These are phyloP conservation scores for Cladophialophora bantiana DNA, from an alignment of 2,329 filamentous ascomycete species.

Conservation along the genomic window DNA sequence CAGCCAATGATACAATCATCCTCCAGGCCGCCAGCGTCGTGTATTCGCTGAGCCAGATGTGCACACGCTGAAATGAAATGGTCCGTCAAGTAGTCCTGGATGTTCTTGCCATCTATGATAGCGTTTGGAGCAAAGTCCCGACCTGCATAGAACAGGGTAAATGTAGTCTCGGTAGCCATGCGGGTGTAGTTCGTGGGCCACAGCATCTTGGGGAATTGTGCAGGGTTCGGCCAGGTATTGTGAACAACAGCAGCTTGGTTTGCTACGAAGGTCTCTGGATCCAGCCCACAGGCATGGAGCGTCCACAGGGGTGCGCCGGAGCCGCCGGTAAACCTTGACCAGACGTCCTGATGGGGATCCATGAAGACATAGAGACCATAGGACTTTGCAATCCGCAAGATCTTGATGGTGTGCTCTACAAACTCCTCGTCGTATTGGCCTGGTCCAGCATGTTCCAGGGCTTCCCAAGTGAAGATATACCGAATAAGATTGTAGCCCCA, in stretches of 20 bases:
- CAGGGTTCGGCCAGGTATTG: slow-evolving; percentile 86
- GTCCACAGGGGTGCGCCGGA: slow-evolving; percentile 99
- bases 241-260: slow-evolving; percentile 95
- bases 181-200: slow-evolving; percentile 98
- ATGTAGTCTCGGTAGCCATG: slow-evolving; percentile 85
- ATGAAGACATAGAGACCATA: slow-evolving; percentile 98
- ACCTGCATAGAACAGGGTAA: slow-evolving; percentile 92
- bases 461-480: slow-evolving; percentile 98
- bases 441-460: slow-evolving; percentile 91
- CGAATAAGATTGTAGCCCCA: slow-evolving; percentile 96
- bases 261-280: slow-evolving; percentile 81
- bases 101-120: slow-evolving; percentile 91
- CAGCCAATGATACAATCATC: slow-evolving; percentile 89
- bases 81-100: slow-evolving; percentile 90
- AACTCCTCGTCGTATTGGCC: slow-evolving; percentile 93
- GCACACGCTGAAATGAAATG: slow-evolving; percentile 83
- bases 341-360: slow-evolving; percentile 99
- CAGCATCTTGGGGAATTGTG: slow-evolving; percentile 95
- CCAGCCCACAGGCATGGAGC: slow-evolving; percentile 88
- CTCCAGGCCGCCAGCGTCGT: slow-evolving; percentile 87
- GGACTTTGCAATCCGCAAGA: slow-evolving; percentile 81
- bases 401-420: slow-evolving; percentile 86
- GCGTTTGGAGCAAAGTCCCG: slow-evolving; percentile 94
- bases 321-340: slow-evolving; percentile 92
- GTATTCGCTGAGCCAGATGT: slow-evolving; percentile 82